phyloP scores from a whole-genome alignment of 768 basidiomycete genomes.

The Russula olivacea region DNA sequence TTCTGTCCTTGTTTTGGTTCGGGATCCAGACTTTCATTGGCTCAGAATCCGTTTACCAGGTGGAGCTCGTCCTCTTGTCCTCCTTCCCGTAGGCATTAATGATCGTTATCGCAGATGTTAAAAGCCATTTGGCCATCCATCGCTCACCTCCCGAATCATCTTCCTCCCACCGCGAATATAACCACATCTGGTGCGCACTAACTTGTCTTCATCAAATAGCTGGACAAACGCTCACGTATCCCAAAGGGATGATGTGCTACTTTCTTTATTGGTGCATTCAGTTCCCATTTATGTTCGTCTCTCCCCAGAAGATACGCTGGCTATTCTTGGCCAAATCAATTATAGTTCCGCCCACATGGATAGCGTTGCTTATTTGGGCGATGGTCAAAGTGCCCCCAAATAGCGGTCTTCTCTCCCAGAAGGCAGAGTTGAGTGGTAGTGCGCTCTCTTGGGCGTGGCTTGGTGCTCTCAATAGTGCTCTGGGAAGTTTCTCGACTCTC shows the following conservation, averaged over 20 bases:
- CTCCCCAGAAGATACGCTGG: slow-evolving; percentile 71
- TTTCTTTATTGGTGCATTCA: slow-evolving; percentile 75
- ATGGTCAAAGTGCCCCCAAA: slow-evolving; percentile 59
- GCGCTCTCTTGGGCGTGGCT: slow-evolving; percentile 75
- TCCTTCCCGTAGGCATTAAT: background rate
- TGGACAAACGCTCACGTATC: slow-evolving; percentile 1
- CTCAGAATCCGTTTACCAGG: slow-evolving; percentile 71
- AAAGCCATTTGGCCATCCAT: slow-evolving; percentile 80
- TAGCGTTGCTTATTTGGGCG: slow-evolving; percentile 33
- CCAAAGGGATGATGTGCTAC: slow-evolving; percentile 63
- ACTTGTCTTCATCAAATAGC: no score
- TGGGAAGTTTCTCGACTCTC: slow-evolving; percentile 68
- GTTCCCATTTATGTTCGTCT: slow-evolving; percentile 67
- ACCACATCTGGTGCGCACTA: slow-evolving; percentile 49
- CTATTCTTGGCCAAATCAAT: slow-evolving; percentile 63
- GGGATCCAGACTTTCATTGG: slow-evolving; percentile 56
- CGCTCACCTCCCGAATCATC: slow-evolving; percentile 55
- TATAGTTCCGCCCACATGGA: slow-evolving; percentile 40
- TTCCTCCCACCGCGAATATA: slow-evolving; percentile 52
- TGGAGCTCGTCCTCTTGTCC: slow-evolving; percentile 6
- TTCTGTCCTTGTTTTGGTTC: slow-evolving; percentile 81
- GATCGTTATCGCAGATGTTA: slow-evolving; percentile 43
- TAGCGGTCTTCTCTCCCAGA: slow-evolving; percentile 52
- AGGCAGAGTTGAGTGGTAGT: slow-evolving; percentile 47
- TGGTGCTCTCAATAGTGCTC: slow-evolving; percentile 63